Evolutionary conservation across 345 rosid species (phyloP), one percentile per base, ranked within the genome.

Genomic region (Heritiera fomes): DNA sequence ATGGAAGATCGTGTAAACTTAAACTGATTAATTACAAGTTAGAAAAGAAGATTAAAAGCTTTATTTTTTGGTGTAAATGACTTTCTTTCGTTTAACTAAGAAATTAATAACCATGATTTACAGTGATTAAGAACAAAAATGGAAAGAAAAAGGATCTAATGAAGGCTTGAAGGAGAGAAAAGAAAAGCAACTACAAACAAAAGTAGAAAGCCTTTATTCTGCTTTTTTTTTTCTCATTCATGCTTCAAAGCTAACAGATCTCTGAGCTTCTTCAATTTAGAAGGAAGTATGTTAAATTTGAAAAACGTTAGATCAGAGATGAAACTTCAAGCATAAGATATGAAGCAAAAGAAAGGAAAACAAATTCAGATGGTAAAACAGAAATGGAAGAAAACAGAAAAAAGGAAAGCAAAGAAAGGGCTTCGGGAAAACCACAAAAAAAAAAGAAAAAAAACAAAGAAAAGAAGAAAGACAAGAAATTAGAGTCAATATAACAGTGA

Each of bases 401-500:
- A 3, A 13, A 13, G 9, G 14, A 3, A 13, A 50, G 9, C 4
- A 4, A 13, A 14, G 14, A 14, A 13, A 14, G 55, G 71, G 75
- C 17, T 82, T 69, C 5, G 80, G 78, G 64, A 55, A 72, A 71
- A 40, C 46, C 32, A 67, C 34, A 20, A 40, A 43, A 15, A 0
- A 55, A 32, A 17, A 23, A 23, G 30, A 43, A 15, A 0, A 47
- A 20, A 15, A 3, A 23, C 28, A 23, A 23, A 23, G 28, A 47
- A 47, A 47, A 2, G 55, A 53, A 60, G n/a, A 18, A 43, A 62
- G 53, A 76, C 61, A 70, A 11, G 69, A 52, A 46, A 58, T 68
- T 52, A 62, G 80, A 50, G 66, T 75, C 78, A 73, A 81, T 77
- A 78, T 53, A 83, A 86, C 86, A 90, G 88, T 70, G 66, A 78